These are phyloP conservation scores for Medicago lupulina DNA, from an alignment of 306 rosid genomes.

Conservation along the genomic window DNA sequence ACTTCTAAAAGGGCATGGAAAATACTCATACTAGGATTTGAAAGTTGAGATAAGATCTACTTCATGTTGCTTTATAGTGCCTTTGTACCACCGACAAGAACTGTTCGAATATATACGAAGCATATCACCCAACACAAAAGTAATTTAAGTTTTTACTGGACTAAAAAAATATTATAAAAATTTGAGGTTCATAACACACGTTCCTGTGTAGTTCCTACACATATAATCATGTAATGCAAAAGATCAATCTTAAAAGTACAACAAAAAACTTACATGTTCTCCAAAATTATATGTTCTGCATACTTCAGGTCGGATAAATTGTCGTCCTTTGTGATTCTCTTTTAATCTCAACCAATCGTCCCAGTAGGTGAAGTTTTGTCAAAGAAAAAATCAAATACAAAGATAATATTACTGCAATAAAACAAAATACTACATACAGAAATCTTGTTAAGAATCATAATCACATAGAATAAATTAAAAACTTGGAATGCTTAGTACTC, in stretches of 20 bases:
- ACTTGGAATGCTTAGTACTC: conserved; percentile 7
- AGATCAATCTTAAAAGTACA: conserved; percentile 27
- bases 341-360: conserved; percentile 95
- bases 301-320: conserved; percentile 94
- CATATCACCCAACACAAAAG: conserved; percentile 6
- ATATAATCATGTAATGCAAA: conserved; percentile 10
- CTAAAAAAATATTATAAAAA: conserved; percentile 18
- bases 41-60: conserved; percentile 17
- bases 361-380: conserved; percentile 89
- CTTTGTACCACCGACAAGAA: conserved; percentile 18
- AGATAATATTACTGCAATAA: conserved; percentile 39
- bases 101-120: conserved; percentile 12
- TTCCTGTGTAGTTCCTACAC: conserved; percentile 12
- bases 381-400: conserved; percentile 60
- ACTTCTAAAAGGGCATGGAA: conserved; percentile 31
- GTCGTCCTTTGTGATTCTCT: conserved; percentile 88
- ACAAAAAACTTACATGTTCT: conserved; percentile 73
- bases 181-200: conserved; percentile 21
- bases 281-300: conserved; percentile 98
- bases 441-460: conserved; percentile 17
- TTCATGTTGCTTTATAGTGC: conserved; percentile 10
- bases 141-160: conserved; percentile 10
- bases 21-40: conserved; percentile 27
- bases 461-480: not conserved
- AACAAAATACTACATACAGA: conserved; percentile 16